Conservation (phyloP, 1,284 basidiomycete species). For the Irpex rosettiformis region DNA sequence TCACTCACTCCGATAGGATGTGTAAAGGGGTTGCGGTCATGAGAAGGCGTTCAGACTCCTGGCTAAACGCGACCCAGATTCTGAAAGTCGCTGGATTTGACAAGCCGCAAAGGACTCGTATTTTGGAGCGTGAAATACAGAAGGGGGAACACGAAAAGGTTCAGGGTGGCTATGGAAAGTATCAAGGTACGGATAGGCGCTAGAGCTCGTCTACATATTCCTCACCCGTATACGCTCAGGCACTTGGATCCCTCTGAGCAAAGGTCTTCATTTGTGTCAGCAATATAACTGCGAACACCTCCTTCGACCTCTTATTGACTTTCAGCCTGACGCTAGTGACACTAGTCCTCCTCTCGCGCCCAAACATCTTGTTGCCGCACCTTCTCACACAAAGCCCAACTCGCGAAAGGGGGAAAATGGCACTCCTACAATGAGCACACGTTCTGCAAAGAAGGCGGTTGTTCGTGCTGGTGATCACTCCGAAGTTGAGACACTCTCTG, state of each 20-base stretch:
- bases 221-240: constrained; percentile 45
- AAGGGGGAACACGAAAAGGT: constrained; percentile 99
- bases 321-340: constrained; percentile 78
- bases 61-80: constrained; percentile 99
- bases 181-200: constrained; percentile 74
- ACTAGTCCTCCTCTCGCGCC: constrained; percentile 91
- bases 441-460: constrained; percentile 45
- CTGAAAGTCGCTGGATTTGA: constrained; percentile 99
- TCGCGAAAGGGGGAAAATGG: constrained; percentile 40
- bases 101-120: constrained; percentile 96
- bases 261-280: constrained; percentile 82
- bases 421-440: constrained; percentile 47
- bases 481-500: constrained; percentile 58
- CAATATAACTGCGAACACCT: constrained; percentile 91
- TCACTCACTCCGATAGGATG: constrained; percentile 62
- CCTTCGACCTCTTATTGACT: constrained; percentile 95
- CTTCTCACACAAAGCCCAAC: constrained; percentile 51
- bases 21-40: constrained; percentile 96
- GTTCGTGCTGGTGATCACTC: constrained; percentile 44
- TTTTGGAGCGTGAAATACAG: constrained; percentile 97
- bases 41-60: constrained; percentile 92
- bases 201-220: background rate
- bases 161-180: constrained; percentile 99
- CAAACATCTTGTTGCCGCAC: constrained; percentile 84
- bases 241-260: constrained; percentile 97